Percentiles rank a stretch among this genome's conserved stretches.
Conservation (phyloP, 2,329 filamentous ascomycete genomes). For the Cladobotryum mycophilum region DNA sequence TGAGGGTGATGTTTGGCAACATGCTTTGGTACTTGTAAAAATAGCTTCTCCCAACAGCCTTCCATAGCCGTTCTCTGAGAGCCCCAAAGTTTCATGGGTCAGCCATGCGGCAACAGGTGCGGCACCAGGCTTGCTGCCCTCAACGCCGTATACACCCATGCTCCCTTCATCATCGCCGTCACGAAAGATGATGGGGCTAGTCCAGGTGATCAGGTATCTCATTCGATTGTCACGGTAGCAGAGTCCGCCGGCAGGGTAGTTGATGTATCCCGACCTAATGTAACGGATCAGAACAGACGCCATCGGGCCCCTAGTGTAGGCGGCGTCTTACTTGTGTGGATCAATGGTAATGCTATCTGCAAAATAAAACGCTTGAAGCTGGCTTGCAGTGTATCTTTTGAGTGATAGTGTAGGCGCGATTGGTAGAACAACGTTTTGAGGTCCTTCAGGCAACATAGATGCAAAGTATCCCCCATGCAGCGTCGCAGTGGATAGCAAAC, state of each 20-base stretch:
- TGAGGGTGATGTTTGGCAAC: slow-evolving; percentile 6
- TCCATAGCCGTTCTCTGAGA: slow-evolving; percentile 36
- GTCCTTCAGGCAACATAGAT: slow-evolving; percentile 32
- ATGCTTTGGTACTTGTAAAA: slow-evolving; percentile 30
- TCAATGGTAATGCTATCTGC: slow-evolving; percentile 43
- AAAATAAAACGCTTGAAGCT: slow-evolving; percentile 32
- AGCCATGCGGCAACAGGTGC: slow-evolving; percentile 39
- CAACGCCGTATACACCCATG: slow-evolving; percentile 39
- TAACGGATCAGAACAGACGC: no score
- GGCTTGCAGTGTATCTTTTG: slow-evolving; percentile 28
- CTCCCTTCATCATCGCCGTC: slow-evolving; percentile 31
- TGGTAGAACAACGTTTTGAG: slow-evolving; percentile 22
- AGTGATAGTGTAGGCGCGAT: slow-evolving; percentile 27
- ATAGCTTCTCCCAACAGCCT: slow-evolving; percentile 36
- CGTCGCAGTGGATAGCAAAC: slow-evolving; percentile 41
- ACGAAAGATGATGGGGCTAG: slow-evolving; percentile 33
- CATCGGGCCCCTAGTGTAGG: no score
- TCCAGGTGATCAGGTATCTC: slow-evolving; percentile 39
- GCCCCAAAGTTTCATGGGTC: slow-evolving; percentile 37
- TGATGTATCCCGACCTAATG: slow-evolving; percentile 40
- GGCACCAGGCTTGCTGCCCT: slow-evolving; percentile 43
- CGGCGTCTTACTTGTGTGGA: no score
- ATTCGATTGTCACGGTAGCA: slow-evolving; percentile 39
- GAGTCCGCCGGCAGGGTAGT: slow-evolving; percentile 39
- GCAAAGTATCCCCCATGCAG: slow-evolving; percentile 46